Conservation (phyloP, 495 filamentous ascomycete species). For the Pseudoneurospora amorphoporcata region DNA sequence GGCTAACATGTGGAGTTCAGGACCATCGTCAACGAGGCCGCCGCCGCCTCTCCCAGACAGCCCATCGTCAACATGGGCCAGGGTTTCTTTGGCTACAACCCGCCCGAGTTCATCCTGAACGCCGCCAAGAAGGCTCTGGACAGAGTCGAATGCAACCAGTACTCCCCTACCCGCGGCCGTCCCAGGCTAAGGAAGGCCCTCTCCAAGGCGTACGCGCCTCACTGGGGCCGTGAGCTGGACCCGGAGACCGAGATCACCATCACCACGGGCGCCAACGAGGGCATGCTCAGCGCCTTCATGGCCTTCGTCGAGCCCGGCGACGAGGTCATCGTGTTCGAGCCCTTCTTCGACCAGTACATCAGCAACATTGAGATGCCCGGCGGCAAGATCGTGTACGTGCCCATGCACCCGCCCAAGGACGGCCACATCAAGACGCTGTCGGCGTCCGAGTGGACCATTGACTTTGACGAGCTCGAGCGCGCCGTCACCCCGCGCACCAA, state of each 20-base stretch:
- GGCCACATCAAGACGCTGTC: constrained; percentile 70
- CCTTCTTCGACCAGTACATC: constrained; percentile 98
- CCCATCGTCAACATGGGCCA: constrained; percentile 95
- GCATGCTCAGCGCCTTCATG: constrained; percentile 95
- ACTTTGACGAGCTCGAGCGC: constrained; percentile 72
- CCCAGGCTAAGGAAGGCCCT: constrained; percentile 85
- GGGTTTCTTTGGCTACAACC: constrained; percentile 98
- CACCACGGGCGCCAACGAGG: constrained; percentile 95
- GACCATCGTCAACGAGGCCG: constrained; percentile 93
- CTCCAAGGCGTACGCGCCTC: constrained; percentile 77
- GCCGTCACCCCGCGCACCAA: constrained; percentile 80
- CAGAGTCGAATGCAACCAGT: constrained; percentile 96
- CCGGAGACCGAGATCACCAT: constrained; percentile 88
- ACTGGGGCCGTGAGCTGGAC: constrained; percentile 69
- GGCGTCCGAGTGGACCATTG: constrained; percentile 77
- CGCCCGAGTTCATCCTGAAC: constrained; percentile 79
- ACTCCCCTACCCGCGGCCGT: constrained; percentile 88
- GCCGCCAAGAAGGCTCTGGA: constrained; percentile 85
- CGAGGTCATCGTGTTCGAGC: constrained; percentile 96
- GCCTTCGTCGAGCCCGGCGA: constrained; percentile 88
- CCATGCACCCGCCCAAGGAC: constrained; percentile 80
- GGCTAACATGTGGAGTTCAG: constrained; percentile 29
- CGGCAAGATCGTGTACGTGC: constrained; percentile 86
- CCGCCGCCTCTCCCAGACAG: constrained; percentile 69
- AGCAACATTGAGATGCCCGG: constrained; percentile 97